Percentiles rank a stretch among this genome's conserved stretches.
Conservation (phyloP, 2,329 filamentous ascomycete genomes). For the Talaromyces albobiverticillius region DNA sequence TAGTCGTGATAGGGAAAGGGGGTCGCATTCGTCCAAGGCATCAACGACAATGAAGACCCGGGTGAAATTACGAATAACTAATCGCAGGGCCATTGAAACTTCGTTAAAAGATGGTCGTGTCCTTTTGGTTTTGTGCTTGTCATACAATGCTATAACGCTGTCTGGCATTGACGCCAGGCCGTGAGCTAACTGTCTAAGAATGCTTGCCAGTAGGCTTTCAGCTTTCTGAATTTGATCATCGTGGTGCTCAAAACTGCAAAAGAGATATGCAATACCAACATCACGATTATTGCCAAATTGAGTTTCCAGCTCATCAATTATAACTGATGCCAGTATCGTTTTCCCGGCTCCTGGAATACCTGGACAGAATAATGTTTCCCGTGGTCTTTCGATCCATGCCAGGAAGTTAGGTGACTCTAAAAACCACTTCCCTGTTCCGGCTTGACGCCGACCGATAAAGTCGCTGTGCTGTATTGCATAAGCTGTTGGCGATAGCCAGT, state of each 20-base stretch:
- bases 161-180: slow-evolving; percentile 1
- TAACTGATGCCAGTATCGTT: background rate
- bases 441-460: too few species aligned
- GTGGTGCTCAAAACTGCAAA: slow-evolving; percentile 13
- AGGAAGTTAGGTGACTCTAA: background rate
- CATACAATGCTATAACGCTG: background rate
- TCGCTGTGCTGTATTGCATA: too few species aligned
- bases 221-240: background rate
- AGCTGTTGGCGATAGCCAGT: slow-evolving; percentile 10
- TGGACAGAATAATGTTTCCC: background rate
- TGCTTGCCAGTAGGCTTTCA: slow-evolving; percentile 3
- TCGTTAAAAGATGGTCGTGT: slow-evolving; percentile 1
- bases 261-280: background rate
- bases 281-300: background rate
- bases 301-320: background rate
- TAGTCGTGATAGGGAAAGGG: background rate
- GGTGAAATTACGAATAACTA: background rate
- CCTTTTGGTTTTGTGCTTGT: background rate
- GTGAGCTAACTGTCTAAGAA: slow-evolving; percentile 11
- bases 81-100: slow-evolving; percentile 10
- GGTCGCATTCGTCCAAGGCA: slow-evolving; percentile 21
- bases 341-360: background rate
- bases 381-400: background rate
- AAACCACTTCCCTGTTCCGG: too few species aligned
- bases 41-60: slow-evolving; percentile 20